Evolutionary conservation across 2,329 filamentous ascomycete genomes (phyloP), one percentile per base, ranked within the genome.

Genomic region (Fusarium keratoplasticum): DNA sequence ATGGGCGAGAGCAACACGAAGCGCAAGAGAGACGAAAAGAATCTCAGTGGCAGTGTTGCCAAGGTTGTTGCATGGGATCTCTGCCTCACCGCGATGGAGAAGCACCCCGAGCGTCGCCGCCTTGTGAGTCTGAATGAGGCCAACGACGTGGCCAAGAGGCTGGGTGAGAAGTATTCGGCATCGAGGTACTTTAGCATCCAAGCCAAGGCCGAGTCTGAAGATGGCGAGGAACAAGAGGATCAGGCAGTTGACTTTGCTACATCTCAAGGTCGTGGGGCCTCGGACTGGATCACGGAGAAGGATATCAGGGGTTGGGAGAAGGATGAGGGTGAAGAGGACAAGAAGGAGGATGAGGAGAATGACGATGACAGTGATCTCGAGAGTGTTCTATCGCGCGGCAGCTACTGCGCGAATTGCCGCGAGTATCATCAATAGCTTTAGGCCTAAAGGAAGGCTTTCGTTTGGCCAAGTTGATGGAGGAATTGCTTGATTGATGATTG

Each of bases 121-220:
- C 84, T 90, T 18, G 87, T 89, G 59, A 88, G 85, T 69, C 82
- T 90, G 57, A 85, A 86, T 76, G 87, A 90, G 76, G 88, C 88
- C 59, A 90, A 89, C 75, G 88, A 91, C 76, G 89, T 90, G 72
- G 88, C 89, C 50, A 87, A 85, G 77, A 82, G 89, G 31, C 80
- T 90, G 16, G 87, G 88, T 66, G 88, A 90, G 80, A 86, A 81
- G 77, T 84, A 87, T 73, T 77, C 79, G 27, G 69, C 74, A 6
- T 82, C 80, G 10, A 79, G 83, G 8, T 84, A 84, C 76, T 85
- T 84, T 55, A 81, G 77, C 69, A 77, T 81, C 29, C 76, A 79
- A 44, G 73, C 75, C 8, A 80, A 80, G 31, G 72, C 74, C 29
- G 76, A 77, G 18, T 67, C 70, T 9, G 72, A 70, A 20, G 72